A percentile compares a stretch with the other conserved stretches of the same genome.
phyloP scores from a whole-genome alignment of 2,329 filamentous ascomycete genomes.

The Thelonectria discophora region DNA sequence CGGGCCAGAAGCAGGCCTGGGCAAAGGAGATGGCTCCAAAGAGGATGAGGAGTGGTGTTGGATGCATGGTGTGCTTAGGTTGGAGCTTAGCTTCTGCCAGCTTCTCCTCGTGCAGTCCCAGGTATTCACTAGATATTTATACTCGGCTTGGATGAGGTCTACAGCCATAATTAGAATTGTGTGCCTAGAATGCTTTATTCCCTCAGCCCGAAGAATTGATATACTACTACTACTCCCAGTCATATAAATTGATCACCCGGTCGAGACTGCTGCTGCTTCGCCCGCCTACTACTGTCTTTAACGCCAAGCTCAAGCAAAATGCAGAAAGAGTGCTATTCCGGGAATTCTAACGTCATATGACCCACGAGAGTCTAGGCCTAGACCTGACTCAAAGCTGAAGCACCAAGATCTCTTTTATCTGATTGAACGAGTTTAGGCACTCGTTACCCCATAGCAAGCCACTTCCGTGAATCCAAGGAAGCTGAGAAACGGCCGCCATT shows the following conservation, averaged over 20 bases:
- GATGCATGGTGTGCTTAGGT: not conserved
- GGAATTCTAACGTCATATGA: too few species aligned
- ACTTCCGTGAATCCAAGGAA: not conserved
- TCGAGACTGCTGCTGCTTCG: too few species aligned
- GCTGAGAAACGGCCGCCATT: not conserved
- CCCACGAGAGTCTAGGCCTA: not conserved
- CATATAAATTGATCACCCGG: too few species aligned
- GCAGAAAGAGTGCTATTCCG: too few species aligned
- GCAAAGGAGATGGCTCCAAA: not conserved
- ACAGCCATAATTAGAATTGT: too few species aligned
- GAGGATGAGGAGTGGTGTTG: not conserved
- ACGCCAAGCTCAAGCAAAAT: too few species aligned
- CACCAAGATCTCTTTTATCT: not conserved
- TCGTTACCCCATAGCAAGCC: not conserved
- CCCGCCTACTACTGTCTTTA: too few species aligned
- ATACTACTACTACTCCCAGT: too few species aligned
- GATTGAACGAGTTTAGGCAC: not conserved
- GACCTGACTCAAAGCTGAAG: not conserved
- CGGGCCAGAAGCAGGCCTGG: not conserved
- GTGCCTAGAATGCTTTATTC: too few species aligned
- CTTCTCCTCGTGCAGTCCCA: too few species aligned
- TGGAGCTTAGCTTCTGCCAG: not conserved
- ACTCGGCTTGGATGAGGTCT: not conserved
- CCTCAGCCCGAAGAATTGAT: too few species aligned
- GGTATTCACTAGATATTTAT: not conserved